phyloP scores from a whole-genome alignment of 257 asterid species.

The Capsicum baccatum region DNA sequence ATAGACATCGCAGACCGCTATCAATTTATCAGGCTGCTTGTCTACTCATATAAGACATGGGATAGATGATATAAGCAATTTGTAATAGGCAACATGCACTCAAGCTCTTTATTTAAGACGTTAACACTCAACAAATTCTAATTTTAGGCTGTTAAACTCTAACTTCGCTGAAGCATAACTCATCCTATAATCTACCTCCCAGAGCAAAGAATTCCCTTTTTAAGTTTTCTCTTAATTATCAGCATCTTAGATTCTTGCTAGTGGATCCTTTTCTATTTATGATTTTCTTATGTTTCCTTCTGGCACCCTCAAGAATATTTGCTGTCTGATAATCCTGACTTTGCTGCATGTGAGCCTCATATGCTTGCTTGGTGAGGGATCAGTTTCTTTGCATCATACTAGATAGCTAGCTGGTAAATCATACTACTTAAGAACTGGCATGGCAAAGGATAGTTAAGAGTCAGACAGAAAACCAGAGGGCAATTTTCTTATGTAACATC shows the following conservation, averaged over 20 bases:
- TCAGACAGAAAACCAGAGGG: too few relatives aligned
- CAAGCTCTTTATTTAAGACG: neutral
- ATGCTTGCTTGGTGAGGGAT: too few relatives aligned
- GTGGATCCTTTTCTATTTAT: too few relatives aligned
- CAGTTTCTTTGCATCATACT: too few relatives aligned
- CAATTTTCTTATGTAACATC: too few relatives aligned
- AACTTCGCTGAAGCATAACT: neutral
- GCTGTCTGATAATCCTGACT: too few relatives aligned
- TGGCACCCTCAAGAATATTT: too few relatives aligned
- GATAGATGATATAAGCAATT: conserved; percentile 22
- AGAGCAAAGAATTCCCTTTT: neutral
- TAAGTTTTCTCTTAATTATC: neutral
- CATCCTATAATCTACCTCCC: neutral
- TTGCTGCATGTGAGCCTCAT: too few relatives aligned
- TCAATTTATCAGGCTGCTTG: conserved; percentile 12
- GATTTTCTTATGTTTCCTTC: too few relatives aligned
- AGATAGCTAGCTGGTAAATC: too few relatives aligned
- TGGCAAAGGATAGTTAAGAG: too few relatives aligned
- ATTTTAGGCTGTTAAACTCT: neutral
- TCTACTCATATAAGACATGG: neutral
- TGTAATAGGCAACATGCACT: neutral
- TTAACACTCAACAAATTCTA: neutral
- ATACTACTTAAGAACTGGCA: too few relatives aligned
- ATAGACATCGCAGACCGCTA: neutral
- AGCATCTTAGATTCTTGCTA: neutral